phyloP scores from a whole-genome alignment of 1,284 basidiomycete species.

The Ceratobasidium sp. region DNA sequence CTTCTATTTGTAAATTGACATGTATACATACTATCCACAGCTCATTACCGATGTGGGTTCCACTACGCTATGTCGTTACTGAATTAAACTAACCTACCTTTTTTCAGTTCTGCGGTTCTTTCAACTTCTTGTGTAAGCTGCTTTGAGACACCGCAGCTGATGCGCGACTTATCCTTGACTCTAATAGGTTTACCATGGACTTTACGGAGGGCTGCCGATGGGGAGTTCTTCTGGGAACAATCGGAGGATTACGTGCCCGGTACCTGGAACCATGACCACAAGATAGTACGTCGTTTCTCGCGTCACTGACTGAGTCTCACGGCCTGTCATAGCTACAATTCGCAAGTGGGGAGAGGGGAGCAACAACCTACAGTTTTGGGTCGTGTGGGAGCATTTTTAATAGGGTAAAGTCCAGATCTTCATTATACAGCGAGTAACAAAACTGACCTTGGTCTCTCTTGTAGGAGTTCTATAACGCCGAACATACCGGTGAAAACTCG shows the following conservation, averaged over 20 bases:
- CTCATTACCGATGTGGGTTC: not conserved
- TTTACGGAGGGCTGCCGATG: not conserved
- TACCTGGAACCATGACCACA: not conserved
- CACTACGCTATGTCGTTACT: not conserved
- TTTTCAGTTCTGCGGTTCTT: not conserved
- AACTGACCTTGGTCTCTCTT: not conserved
- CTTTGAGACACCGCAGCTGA: not conserved
- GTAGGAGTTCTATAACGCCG: slow-evolving; percentile 10
- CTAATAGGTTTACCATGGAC: not conserved
- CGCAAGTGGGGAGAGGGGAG: not conserved
- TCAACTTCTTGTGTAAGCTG: not conserved
- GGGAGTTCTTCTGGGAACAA: not conserved
- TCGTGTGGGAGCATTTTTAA: not conserved
- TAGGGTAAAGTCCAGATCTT: not conserved
- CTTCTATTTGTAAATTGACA: not conserved
- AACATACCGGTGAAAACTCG: not conserved
- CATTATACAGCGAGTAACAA: not conserved
- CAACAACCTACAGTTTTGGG: not conserved
- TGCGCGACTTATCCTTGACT: no score
- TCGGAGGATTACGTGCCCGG: not conserved
- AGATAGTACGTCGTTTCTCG: not conserved
- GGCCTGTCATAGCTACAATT: not conserved
- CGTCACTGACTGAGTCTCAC: not conserved
- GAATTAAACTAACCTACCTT: not conserved
- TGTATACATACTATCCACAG: not conserved